Base-by-base conservation (phyloP, 495 filamentous ascomycete species). In the Choiromyces venosus region DNA sequence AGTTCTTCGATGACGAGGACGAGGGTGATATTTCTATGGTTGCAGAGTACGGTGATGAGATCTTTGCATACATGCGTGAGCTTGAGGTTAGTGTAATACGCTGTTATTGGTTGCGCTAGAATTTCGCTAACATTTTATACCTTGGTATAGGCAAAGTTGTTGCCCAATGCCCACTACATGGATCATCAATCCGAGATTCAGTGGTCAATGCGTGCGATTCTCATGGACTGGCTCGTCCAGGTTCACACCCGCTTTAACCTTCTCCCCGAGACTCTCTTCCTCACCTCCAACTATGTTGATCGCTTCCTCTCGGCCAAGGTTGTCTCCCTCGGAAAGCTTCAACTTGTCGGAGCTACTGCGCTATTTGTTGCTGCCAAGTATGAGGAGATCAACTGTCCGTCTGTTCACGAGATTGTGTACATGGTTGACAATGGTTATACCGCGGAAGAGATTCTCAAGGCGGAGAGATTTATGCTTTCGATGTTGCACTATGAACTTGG, bases 171-270 rank as follows among this genome's bases (percentile, higher is more conserved):
- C 3, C 88, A 94, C 78, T 99, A 99, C 85, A 98, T 99, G 96
- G 92, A 97, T 67, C 89, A 91, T 69, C 95, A 99, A 82, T 88
- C 90, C n/a, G 94, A 98, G 82, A 94, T 99, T 71, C 93, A 96
- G 82, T 98, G 96, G 96, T 97, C 94, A 0, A 97, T 97, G 94
- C 92, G 95, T 65, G 89, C 94, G 14, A 92, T 98, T 65, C 88
- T 99, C 69, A 96, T 98, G 90, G 96, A 98, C 82, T 99, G 95
- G 95, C 86, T 99, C 14, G 90, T 97, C 61, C 94, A 98, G 81
- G 95, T 99, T 33, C 95, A 99, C 80, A 87, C 89, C 77, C 92
- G 96, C 65, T 98, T 99, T 84, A 86, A 86, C 35, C 87, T 98
- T 18, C 88, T 97, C 2, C 95, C 95, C 9, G 96, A 99, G 85